phyloP scores from a whole-genome alignment of 2,329 filamentous ascomycete genomes.

The Pseudogymnoascus sp. region DNA sequence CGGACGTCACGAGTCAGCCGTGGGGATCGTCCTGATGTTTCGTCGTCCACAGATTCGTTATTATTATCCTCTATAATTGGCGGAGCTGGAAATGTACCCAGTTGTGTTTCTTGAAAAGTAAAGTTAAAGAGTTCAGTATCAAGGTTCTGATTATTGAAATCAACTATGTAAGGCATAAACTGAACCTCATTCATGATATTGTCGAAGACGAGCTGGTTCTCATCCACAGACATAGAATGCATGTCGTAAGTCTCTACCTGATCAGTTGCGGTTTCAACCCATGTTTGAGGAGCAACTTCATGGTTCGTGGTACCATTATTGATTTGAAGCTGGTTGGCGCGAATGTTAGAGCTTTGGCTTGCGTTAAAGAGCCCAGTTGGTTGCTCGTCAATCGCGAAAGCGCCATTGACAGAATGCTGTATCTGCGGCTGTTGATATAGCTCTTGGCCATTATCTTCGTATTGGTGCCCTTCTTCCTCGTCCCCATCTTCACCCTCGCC shows the following conservation, averaged over 20 bases:
- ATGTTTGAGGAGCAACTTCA: background rate
- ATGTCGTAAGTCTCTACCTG: background rate
- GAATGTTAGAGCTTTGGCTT: background rate
- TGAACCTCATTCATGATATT: background rate
- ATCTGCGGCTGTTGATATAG: background rate
- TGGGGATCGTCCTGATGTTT: background rate
- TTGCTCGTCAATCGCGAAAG: background rate
- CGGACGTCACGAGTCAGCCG: constrained; percentile 12
- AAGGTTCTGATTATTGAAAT: constrained; percentile 1
- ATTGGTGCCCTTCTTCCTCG: background rate
- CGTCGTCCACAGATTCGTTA: background rate
- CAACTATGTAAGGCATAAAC: background rate
- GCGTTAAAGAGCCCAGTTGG: background rate
- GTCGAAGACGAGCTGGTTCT: background rate
- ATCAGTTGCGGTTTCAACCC: background rate
- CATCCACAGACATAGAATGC: background rate
- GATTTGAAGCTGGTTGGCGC: background rate
- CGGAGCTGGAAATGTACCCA: background rate
- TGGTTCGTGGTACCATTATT: background rate
- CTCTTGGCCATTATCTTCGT: background rate
- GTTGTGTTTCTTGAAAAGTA: background rate
- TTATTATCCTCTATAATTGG: background rate
- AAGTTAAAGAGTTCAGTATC: background rate
- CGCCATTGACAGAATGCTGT: background rate
- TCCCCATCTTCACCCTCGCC: background rate